Conservation (phyloP, 2,329 filamentous ascomycete species). For the Phialophora expanda region DNA sequence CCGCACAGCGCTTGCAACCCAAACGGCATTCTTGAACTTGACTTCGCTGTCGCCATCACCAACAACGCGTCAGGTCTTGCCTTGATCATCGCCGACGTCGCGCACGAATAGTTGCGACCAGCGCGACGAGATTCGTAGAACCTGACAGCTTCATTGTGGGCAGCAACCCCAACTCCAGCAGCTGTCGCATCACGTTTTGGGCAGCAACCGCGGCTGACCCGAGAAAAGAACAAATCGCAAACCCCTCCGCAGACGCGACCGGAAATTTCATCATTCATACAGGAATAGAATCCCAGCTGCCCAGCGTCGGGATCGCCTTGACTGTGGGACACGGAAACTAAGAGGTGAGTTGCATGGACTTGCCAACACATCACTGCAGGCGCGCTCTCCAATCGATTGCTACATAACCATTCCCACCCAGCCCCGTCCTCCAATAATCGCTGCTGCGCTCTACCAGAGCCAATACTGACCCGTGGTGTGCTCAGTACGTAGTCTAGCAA, state of each 20-base stretch:
- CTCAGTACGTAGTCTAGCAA: conserved; percentile 34
- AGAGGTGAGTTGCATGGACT: conserved; percentile 38
- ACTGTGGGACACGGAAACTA: conserved; percentile 34
- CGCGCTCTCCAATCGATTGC: conserved; percentile 37
- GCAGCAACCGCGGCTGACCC: conserved; percentile 19
- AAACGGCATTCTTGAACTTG: conserved; percentile 1
- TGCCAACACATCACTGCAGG: conserved; percentile 39
- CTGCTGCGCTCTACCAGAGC: conserved; percentile 27
- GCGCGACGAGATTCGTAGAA: conserved; percentile 16
- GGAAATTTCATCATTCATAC: conserved; percentile 25
- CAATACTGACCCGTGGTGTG: conserved; percentile 37
- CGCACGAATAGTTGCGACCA: conserved; percentile 6
- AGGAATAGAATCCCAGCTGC: conserved; percentile 33
- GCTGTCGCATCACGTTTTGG: conserved; percentile 17
- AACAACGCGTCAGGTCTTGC: conserved; percentile 1
- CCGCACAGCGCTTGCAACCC: conserved; percentile 14
- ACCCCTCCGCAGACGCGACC: conserved; percentile 10
- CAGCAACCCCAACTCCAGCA: background rate
- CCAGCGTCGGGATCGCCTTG: conserved; percentile 26
- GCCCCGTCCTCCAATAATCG: conserved; percentile 38
- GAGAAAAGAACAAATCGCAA: conserved; percentile 13
- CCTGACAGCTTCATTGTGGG: conserved; percentile 20
- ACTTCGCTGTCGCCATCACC: conserved; percentile 12
- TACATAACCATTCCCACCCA: conserved; percentile 32
- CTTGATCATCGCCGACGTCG: conserved; percentile 13